Conservation (phyloP, 148 eudicot genomes). For the Rheum nobile region DNA sequence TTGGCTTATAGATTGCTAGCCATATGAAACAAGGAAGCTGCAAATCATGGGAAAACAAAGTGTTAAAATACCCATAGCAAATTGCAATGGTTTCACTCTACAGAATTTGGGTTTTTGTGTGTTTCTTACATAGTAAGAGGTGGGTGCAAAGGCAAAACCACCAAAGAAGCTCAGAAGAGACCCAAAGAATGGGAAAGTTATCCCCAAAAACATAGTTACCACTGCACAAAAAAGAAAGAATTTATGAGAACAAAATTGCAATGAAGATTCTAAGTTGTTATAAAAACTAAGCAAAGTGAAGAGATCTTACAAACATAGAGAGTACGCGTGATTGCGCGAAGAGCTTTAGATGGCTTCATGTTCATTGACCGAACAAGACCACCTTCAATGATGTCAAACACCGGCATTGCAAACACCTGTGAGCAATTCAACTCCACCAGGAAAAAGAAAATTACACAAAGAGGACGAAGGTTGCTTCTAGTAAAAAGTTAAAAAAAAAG, state of each 20-base stretch:
- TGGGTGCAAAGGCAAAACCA: constrained; percentile 27
- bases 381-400: constrained; percentile 26
- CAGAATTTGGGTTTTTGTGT: background rate
- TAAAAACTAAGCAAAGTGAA: background rate
- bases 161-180: constrained; percentile 27
- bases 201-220: constrained; percentile 18
- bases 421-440: background rate
- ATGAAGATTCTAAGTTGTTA: background rate
- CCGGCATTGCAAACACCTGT: constrained; percentile 35
- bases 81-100: background rate
- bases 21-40: constrained; percentile 38
- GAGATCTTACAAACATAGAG: constrained; percentile 20
- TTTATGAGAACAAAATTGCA: background rate
- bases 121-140: constrained; percentile 24
- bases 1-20: constrained; percentile 23
- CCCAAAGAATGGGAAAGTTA: constrained; percentile 24
- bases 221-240: constrained; percentile 10
- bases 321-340: constrained; percentile 20
- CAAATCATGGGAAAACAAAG: background rate
- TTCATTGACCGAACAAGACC: constrained; percentile 11
- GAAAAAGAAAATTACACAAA: background rate
- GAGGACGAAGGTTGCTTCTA: background rate
- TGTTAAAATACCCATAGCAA: no score
- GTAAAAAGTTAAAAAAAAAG: no score
- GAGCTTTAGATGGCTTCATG: constrained; percentile 11